Conservation (phyloP, 163 green algal genomes). For the Scenedesmus sp. region DNA sequence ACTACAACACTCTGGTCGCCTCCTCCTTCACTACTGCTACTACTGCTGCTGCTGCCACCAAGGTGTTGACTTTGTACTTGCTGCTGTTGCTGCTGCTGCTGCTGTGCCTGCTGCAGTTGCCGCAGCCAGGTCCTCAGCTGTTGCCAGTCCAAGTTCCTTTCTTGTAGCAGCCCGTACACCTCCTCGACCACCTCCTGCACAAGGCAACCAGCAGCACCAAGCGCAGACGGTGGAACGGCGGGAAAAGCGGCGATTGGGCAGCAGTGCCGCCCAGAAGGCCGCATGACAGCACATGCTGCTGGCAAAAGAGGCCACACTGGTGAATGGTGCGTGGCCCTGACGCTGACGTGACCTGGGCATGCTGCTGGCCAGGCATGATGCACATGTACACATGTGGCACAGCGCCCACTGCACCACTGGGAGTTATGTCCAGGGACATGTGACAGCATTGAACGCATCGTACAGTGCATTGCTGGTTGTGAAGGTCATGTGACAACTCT, state of each 20-base stretch:
- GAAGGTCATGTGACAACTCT: no score
- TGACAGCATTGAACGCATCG: no score
- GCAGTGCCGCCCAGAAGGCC: not conserved
- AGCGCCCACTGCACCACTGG: no score
- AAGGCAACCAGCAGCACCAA: not conserved
- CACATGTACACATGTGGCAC: no score
- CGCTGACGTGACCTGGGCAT: no score
- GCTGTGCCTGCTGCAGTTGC: slow-evolving; percentile 44
- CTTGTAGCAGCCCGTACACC: slow-evolving; percentile 30
- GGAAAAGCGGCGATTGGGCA: not conserved
- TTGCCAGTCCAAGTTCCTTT: slow-evolving; percentile 37
- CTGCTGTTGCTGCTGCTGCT: slow-evolving; percentile 36
- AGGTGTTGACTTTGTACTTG: not conserved
- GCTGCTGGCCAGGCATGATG: no score
- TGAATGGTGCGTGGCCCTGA: no score
- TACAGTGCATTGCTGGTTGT: no score
- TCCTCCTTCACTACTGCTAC: not conserved
- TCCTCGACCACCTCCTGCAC: slow-evolving; percentile 41
- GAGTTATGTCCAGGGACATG: no score
- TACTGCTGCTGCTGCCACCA: slow-evolving; percentile 40
- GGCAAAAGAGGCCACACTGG: not conserved
- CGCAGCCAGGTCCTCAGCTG: slow-evolving; percentile 44
- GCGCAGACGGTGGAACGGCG: not conserved
- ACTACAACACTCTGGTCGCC: not conserved
- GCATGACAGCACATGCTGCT: not conserved